Conservation (phyloP, 331 rosid species). For the Malus hybrid region DNA sequence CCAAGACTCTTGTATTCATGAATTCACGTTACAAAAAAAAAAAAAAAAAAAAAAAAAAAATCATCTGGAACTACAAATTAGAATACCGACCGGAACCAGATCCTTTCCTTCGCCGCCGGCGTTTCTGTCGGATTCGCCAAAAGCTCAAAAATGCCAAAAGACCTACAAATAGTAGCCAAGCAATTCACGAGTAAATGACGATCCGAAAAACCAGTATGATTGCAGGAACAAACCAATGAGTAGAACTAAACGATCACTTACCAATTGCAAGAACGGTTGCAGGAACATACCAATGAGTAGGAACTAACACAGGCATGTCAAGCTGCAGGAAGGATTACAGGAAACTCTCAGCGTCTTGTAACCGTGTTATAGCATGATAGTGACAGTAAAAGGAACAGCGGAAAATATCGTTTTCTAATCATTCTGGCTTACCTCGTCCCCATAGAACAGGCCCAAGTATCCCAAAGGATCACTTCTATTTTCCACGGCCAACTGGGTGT, state of each 20-base stretch:
- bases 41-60: conserved; percentile 14
- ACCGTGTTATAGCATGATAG: neutral
- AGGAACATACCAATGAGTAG: conserved; percentile 79
- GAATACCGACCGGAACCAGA: conserved; percentile 55
- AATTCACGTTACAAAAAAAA: conserved; percentile 9
- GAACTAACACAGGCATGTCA: conserved; percentile 59
- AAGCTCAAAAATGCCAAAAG: conserved; percentile 49
- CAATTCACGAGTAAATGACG: neutral
- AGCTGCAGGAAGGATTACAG: conserved; percentile 43
- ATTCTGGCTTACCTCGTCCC: conserved; percentile 68
- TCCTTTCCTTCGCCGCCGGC: conserved; percentile 68
- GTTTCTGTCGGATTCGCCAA: conserved; percentile 87
- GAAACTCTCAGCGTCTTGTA: conserved; percentile 21
- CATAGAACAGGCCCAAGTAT: conserved; percentile 62
- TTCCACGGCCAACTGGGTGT: conserved; percentile 9
- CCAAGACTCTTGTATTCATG: neutral
- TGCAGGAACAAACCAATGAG: conserved; percentile 76
- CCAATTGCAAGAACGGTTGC: conserved; percentile 59
- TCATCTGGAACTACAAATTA: conserved; percentile 40
- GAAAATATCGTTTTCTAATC: neutral
- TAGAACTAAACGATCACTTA: conserved; percentile 36
- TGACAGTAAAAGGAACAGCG: too few relatives aligned
- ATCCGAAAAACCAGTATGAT: neutral
- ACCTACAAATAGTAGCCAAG: conserved; percentile 35
- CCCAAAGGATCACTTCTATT: conserved; percentile 38